These are phyloP conservation scores for Eucalyptus camaldulensis DNA, from an alignment of 345 rosid genomes.

Conservation along the genomic window DNA sequence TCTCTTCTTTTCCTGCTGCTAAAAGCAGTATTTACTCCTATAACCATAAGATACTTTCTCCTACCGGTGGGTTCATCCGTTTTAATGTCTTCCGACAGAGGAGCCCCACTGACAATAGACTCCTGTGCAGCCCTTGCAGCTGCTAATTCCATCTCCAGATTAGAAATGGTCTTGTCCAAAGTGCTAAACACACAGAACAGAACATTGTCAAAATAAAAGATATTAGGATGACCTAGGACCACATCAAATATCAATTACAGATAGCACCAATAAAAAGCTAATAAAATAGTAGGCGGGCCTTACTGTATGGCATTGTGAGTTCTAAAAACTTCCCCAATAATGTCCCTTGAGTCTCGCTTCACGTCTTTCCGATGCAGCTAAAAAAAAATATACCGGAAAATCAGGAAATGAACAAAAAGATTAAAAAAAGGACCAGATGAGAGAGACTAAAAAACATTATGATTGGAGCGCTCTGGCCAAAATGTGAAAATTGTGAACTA, in stretches of 20 bases:
- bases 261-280: not conserved
- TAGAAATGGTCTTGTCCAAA: constrained; percentile 88
- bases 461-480: not conserved
- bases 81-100: constrained; percentile 45
- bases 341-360: constrained; percentile 46
- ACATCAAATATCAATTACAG: not conserved
- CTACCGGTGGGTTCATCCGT: constrained; percentile 22
- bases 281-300: constrained; percentile 4
- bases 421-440: not conserved
- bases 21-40: constrained; percentile 92
- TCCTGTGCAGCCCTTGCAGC: constrained; percentile 87
- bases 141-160: constrained; percentile 95
- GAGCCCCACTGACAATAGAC: constrained; percentile 56
- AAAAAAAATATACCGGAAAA: constrained; percentile 15
- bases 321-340: constrained; percentile 57
- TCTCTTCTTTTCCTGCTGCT: constrained; percentile 94
- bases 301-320: constrained; percentile 82
- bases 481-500: not conserved
- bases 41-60: constrained; percentile 73
- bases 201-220: not conserved
- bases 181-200: constrained; percentile 27
- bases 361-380: constrained; percentile 67
- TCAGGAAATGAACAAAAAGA: not conserved
- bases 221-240: not conserved
- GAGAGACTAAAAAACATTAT: not conserved